Base-by-base conservation (phyloP, 2,329 filamentous ascomycete genomes). In the Beauveria sp. region DNA sequence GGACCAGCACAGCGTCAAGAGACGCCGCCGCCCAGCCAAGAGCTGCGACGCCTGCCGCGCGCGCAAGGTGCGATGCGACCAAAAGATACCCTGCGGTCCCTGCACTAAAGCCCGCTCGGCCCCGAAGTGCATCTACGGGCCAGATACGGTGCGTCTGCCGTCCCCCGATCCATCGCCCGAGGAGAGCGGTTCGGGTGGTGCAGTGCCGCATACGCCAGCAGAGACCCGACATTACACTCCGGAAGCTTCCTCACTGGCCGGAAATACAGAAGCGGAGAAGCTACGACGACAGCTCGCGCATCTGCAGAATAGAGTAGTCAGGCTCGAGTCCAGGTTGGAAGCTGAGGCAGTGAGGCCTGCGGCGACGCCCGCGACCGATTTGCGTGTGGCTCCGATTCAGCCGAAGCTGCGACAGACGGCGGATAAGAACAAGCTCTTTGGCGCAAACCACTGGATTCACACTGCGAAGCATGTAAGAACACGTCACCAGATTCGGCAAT, bases 1-100 rank as follows among this genome's bases (percentile, higher is more conserved):
- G 3, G 54, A 57, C n/a, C 18, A 34, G 22, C 47, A 51, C 40
- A n/a, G 10, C 22, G 24, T 59, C 16, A 62, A 58, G 28, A 20
- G 53, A 5, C 60, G 60, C 16, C 52, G 60, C n/a, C 52, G 60
- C 30, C 60, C 60, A 9, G 60, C 60, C 52, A 62, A 62, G 47
- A 62, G 59, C 52, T 61, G 59, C 22, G 40, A 56, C 24, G 50
- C 51, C 26, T 61, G 59, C 38, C 52, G 59, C 22, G 53, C 51
- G 26, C 59, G 59, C 51, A 61, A 61, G 34, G 53, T 61, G 1
- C 51, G 52, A 24, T 61, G 59, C n/a, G 59, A 61, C 45, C 52
- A 56, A n/a, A 47, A 34, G 28, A 28, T 42, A 6, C 59, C 59
- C 18, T 57, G 59, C 45, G 43, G 52, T 8, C 59, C 51, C 14